Conservation (phyloP, 257 asterid genomes). For the Nicotiana paniculata region DNA sequence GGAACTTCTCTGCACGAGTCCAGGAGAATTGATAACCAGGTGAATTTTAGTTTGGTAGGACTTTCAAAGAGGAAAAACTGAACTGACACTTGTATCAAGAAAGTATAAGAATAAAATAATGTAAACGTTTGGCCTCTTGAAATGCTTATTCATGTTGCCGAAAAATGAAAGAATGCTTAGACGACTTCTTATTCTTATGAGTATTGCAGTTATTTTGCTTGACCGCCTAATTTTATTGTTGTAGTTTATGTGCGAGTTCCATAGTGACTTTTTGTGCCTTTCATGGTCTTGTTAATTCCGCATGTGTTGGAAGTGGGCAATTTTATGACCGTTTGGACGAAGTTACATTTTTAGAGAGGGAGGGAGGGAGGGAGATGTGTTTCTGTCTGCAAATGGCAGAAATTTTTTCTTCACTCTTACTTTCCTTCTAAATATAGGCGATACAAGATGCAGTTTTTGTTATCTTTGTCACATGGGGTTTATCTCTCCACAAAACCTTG, state of each 20-base stretch:
- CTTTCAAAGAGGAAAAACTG: conserved; percentile 5
- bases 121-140: not conserved
- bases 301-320: not conserved
- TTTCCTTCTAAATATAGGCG: not conserved
- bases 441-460: not conserved
- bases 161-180: not conserved
- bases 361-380: too few relatives aligned
- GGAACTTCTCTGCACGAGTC: conserved; percentile 98
- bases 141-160: not conserved
- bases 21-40: conserved; percentile 98
- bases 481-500: not conserved
- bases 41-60: conserved; percentile 16
- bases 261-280: not conserved
- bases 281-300: not conserved
- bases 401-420: not conserved
- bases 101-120: not conserved
- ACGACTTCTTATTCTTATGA: not conserved
- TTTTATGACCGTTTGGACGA: not conserved
- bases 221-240: not conserved
- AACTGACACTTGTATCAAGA: not conserved
- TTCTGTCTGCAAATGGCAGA: not conserved
- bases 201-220: not conserved
- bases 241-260: not conserved
- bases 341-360: not conserved
- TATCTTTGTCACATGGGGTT: not conserved